Evolutionary conservation across 805 yeast genomes (phyloP).

Genomic region (Teunomyces funiuensis): DNA sequence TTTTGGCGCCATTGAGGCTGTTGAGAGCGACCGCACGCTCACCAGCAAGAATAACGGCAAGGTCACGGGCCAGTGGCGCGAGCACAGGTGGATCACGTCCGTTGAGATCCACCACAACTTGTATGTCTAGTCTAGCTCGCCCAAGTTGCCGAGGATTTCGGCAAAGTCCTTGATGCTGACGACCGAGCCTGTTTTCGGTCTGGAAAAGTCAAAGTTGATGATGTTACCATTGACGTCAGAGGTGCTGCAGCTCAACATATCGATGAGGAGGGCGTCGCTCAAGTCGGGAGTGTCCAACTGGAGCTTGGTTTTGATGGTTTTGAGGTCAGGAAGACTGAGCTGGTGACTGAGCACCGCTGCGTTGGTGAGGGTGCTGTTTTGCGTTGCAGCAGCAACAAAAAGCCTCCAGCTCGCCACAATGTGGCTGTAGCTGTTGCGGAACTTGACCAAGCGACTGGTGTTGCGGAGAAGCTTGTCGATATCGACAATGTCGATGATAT

Average conservation of each 20-base stretch:
- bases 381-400: slow-evolving; percentile 25
- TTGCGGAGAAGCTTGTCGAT: slow-evolving; percentile 37
- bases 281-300: slow-evolving; percentile 28
- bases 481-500: slow-evolving; percentile 40
- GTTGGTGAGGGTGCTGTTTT: slow-evolving; percentile 1
- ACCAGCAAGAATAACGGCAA: slow-evolving; percentile 16
- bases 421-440: slow-evolving; percentile 28
- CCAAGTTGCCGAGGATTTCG: slow-evolving; percentile 39
- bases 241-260: slow-evolving; percentile 40
- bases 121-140: slow-evolving; percentile 31
- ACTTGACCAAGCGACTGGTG: slow-evolving; percentile 28
- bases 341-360: slow-evolving; percentile 14
- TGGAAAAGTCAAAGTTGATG: slow-evolving; percentile 28
- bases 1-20: slow-evolving; percentile 13
- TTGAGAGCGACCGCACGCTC: slow-evolving; percentile 13
- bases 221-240: slow-evolving; percentile 27
- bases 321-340: slow-evolving; percentile 29
- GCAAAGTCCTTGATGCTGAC: slow-evolving; percentile 42
- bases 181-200: slow-evolving; percentile 24
- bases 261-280: slow-evolving; percentile 36
- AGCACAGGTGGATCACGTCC: slow-evolving; percentile 12
- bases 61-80: slow-evolving; percentile 18
- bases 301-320: slow-evolving; percentile 27
- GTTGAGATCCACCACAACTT: slow-evolving; percentile 17
- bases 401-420: slow-evolving; percentile 36